Conservation (phyloP, 2,329 filamentous ascomycete genomes). For the Pseudogymnoascus sp. region DNA sequence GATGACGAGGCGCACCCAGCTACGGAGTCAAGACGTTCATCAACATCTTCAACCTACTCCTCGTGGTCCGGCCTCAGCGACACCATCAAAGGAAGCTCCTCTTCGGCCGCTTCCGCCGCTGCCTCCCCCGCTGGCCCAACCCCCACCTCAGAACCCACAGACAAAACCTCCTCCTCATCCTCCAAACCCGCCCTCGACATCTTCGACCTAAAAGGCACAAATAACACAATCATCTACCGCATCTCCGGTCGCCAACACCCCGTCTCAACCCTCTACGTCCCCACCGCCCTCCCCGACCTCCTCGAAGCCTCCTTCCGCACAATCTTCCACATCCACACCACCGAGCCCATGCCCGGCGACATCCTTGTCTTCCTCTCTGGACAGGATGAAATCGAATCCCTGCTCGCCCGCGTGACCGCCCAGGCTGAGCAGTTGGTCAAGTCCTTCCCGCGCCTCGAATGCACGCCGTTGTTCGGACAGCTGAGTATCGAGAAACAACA, state of each 20-base stretch:
- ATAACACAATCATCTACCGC: constrained; percentile 34
- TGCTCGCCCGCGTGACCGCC: constrained; percentile 75
- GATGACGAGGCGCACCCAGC: neutral
- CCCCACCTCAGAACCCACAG: neutral
- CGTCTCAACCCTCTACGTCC: constrained; percentile 70
- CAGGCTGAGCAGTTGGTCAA: constrained; percentile 65
- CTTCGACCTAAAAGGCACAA: constrained; percentile 12
- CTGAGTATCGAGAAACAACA: constrained; percentile 82
- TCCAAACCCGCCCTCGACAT: neutral
- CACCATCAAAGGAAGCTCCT: neutral
- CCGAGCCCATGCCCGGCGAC: constrained; percentile 88
- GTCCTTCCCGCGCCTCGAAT: constrained; percentile 63
- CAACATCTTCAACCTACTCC: neutral
- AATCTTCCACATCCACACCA: constrained; percentile 79
- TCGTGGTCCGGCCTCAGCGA: constrained; percentile 7
- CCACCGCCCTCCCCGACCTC: constrained; percentile 69
- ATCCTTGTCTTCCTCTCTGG: constrained; percentile 88
- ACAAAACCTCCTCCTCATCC: neutral
- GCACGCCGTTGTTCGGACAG: constrained; percentile 82
- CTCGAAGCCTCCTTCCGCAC: constrained; percentile 73
- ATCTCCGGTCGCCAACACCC: constrained; percentile 85
- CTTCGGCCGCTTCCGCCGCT: neutral
- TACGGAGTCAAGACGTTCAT: neutral
- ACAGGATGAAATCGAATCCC: constrained; percentile 82
- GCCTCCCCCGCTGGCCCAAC: neutral